Base-by-base conservation (phyloP, 1,139 yeast genomes). In the Pichia sp. region DNA sequence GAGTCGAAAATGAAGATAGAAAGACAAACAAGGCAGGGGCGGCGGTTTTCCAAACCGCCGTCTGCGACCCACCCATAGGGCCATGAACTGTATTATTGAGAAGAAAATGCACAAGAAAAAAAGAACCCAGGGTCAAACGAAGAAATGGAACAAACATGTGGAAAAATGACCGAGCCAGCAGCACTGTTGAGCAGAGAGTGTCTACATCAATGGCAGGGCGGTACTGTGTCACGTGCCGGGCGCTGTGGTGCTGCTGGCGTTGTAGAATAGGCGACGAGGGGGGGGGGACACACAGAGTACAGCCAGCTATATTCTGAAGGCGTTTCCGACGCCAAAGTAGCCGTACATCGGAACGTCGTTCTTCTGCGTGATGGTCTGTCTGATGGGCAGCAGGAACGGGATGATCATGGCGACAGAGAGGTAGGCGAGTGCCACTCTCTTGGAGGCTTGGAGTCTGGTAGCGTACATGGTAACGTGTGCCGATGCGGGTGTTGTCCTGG, bases 301-400 rank as follows among this genome's bases (percentile, higher is more conserved):
- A 13, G 38, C 11, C 38, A 13, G 19, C 57, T 58, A 67, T 55
- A 67, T 65, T 54, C 68, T 66, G 55, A 66, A 66, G 4, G 69
- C 68, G 55, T 54, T 64, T 26, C 68, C 64, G 26, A 62, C 60
- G 43, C 65, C 61, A 53, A 62, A 66, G 42, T 60, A 64, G n/a
- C 70, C 70, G 43, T 54, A 58, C 1, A 54, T 56, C 11, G 53
- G 56, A 2, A 50, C 48, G 10, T 59, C 59, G 34, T 57, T 53
- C 11, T 56, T 60, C 42, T 63, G 58, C 48, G 58, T 64, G 26
- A 66, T 53, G 13, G 70, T 60, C 32, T 63, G 57, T 54, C 59
- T 65, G 32, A 67, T 51, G 8, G 70, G 70, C 47, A 67, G 44
- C 45, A 67, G 52, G 52, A 67, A 68, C 8, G 71, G 71, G n/a